These are phyloP conservation scores for Candida sanyaensis DNA, from an alignment of 1,139 yeast species.

Conservation along the genomic window DNA sequence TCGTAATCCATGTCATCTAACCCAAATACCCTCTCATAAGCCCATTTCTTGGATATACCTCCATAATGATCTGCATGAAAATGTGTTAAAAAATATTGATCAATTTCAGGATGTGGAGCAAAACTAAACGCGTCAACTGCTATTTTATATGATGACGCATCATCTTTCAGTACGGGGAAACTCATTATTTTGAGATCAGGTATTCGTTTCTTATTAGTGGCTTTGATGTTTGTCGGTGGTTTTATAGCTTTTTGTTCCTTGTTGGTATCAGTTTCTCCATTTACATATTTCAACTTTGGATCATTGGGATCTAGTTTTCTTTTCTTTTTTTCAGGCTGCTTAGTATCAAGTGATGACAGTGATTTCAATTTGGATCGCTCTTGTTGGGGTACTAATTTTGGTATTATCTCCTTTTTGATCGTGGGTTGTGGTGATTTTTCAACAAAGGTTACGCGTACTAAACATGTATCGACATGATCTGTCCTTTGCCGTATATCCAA, in stretches of 20 bases:
- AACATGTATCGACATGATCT: slow-evolving; percentile 61
- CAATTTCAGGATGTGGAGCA: slow-evolving; percentile 45
- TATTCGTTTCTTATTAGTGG: slow-evolving; percentile 36
- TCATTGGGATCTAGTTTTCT: slow-evolving; percentile 15
- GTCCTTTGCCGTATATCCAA: slow-evolving; percentile 41
- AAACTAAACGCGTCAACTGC: slow-evolving; percentile 74
- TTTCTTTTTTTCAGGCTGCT: slow-evolving; percentile 15
- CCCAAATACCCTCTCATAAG: slow-evolving; percentile 41
- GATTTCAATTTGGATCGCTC: slow-evolving; percentile 8
- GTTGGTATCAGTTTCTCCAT: slow-evolving; percentile 11
- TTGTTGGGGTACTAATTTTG: not conserved
- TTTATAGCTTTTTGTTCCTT: slow-evolving; percentile 18
- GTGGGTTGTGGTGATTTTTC: slow-evolving; percentile 4
- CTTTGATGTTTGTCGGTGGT: slow-evolving; percentile 22
- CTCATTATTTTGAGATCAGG: slow-evolving; percentile 56
- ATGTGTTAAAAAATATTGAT: slow-evolving; percentile 68
- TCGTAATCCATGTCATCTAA: slow-evolving; percentile 26
- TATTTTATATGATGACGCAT: slow-evolving; percentile 26
- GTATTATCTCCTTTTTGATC: not conserved
- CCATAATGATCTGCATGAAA: slow-evolving; percentile 95
- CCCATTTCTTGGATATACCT: slow-evolving; percentile 80
- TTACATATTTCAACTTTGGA: slow-evolving; percentile 19
- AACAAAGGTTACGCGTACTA: slow-evolving; percentile 20
- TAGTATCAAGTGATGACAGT: slow-evolving; percentile 2
- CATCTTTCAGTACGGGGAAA: slow-evolving; percentile 30